Conservation (phyloP, 2,329 filamentous ascomycete species). For the Talaromyces sp. region DNA sequence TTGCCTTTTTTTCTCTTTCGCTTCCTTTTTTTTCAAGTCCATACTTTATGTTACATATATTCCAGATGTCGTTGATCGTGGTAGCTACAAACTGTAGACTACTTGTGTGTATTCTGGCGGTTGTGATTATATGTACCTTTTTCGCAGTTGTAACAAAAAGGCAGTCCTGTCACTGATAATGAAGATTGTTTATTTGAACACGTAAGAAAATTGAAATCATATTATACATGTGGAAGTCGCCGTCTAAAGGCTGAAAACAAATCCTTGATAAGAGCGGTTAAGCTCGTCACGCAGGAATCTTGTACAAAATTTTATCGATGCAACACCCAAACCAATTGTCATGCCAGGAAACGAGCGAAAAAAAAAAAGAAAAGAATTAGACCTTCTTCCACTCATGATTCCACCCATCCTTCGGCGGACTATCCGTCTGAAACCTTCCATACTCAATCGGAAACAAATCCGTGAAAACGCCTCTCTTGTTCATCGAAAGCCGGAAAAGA, state of each 20-base stretch:
- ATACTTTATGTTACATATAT: neutral
- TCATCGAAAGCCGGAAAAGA: conserved; percentile 81
- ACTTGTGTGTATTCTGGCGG: neutral
- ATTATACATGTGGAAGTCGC: neutral
- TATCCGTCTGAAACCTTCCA: conserved; percentile 67
- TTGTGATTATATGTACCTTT: neutral
- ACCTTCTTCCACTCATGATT: conserved; percentile 82
- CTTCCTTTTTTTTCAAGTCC: neutral
- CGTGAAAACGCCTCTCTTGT: conserved; percentile 78
- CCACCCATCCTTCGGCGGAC: conserved; percentile 74
- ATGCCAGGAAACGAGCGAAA: neutral
- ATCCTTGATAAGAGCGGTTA: neutral
- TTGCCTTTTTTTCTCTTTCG: neutral
- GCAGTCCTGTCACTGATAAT: neutral
- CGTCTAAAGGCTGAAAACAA: neutral
- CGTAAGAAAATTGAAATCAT: neutral
- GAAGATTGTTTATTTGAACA: neutral
- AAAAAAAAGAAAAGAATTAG: neutral
- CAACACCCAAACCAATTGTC: neutral
- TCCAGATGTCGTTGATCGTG: neutral
- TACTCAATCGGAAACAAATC: conserved; percentile 87
- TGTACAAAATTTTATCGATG: neutral
- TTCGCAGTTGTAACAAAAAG: neutral
- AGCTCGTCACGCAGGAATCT: neutral
- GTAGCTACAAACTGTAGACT: neutral